Evolutionary conservation across 768 basidiomycete species (phyloP), one percentile per base, ranked within the genome.

Genomic region (Phlebiopsis gigantea): DNA sequence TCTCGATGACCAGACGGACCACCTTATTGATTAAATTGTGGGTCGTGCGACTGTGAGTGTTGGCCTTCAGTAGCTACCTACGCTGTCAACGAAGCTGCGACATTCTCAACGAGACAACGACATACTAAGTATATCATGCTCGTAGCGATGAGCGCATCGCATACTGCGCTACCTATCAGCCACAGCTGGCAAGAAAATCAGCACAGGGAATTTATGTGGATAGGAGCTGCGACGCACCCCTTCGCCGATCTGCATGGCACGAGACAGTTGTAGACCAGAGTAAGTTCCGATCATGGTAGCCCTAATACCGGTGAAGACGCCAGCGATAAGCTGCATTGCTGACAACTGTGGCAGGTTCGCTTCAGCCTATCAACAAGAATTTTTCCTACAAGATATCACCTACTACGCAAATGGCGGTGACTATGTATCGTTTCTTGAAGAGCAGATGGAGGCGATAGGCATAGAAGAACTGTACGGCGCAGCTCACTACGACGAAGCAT

Each of bases 101-200:
- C 12, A 39, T 3, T 10, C 17, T 39, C 34, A 39, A 17, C 17
- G 34, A 39, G 12, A 2, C 12, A 39, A 12, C 12, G 4, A 3
- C 34, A 17, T 9, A 68, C 51, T 14, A 61, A 56, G 49, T 60
- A 63, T 4, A 61, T 59, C 30, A 70, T 65, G 15, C 50, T 30
- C 3, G 44, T 39, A 2, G 69, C 68, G 54, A 70, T 71, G 21
- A 66, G 28, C 5, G 66, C 19, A 12, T 45, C 44, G 44, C 44
- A 45, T 19, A 45, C 12, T 19, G 44, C 44, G 44, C 44, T 45
- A 2, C 44, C 44, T 2, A 25, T 10, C n/a, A 45, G 17, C 44
- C 44, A 45, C 2, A 45, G 5, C 44, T 45, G 43, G 19, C 4
- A 45, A 19, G 2, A 5, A 19, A 2, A 45, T 45, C 2, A 19